A percentile compares a stretch with the other conserved stretches of the same genome.
Evolutionary conservation across 2,329 filamentous ascomycete species (phyloP).

Genomic region (Fusarium newnesense): DNA sequence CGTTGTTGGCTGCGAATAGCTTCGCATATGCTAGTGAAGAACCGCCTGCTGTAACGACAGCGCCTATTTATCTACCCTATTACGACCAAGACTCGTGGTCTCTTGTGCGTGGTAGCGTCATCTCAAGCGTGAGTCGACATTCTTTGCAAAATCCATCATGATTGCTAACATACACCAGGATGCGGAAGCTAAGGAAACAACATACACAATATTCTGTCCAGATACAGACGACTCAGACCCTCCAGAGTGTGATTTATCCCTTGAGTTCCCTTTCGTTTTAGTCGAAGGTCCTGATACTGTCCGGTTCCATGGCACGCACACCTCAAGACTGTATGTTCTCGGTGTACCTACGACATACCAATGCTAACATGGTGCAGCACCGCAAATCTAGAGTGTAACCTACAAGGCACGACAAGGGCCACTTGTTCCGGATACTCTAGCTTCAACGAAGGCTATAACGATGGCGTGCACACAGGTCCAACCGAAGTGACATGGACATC

Average conservation of each 20-base stretch:
- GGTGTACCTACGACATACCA: neutral
- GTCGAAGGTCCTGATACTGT: conserved; percentile 58
- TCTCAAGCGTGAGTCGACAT: conserved; percentile 52
- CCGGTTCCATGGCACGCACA: conserved; percentile 55
- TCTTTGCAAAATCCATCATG: neutral
- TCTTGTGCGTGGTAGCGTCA: conserved; percentile 57
- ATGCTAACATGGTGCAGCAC: conserved; percentile 48
- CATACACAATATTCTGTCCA: conserved; percentile 62
- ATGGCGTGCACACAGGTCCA: conserved; percentile 54
- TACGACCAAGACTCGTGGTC: conserved; percentile 57
- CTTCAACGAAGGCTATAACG: conserved; percentile 51
- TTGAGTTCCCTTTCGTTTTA: conserved; percentile 59
- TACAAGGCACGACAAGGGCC: conserved; percentile 55
- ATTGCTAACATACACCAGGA: conserved; percentile 33
- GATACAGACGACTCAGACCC: conserved; percentile 53
- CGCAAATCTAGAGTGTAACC: conserved; percentile 55
- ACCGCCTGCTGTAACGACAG: conserved; percentile 50
- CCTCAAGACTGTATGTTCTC: conserved; percentile 54
- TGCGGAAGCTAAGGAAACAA: conserved; percentile 50
- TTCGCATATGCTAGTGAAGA: conserved; percentile 33
- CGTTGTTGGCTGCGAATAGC: conserved; percentile 42
- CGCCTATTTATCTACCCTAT: conserved; percentile 58
- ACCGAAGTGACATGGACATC: conserved; percentile 58
- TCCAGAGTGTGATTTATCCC: conserved; percentile 55
- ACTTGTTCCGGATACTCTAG: conserved; percentile 62